Conservation (phyloP, 331 rosid species). For the Acacia concinna region DNA sequence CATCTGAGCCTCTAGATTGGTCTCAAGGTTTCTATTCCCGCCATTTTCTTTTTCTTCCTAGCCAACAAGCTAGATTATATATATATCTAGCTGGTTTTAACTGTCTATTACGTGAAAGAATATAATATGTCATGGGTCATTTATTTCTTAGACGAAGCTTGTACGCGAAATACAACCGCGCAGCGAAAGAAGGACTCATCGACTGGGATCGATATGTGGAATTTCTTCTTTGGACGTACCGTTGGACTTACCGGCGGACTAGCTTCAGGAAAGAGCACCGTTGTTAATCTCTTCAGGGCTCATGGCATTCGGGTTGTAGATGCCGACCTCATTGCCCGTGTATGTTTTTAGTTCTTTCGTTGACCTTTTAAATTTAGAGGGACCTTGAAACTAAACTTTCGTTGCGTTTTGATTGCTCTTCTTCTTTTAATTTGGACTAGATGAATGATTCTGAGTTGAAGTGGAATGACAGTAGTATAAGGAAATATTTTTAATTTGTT, state of each 20-base stretch:
- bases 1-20: no score
- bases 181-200: neutral
- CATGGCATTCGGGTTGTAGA: constrained; percentile 67
- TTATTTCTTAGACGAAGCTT: no score
- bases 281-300: constrained; percentile 74
- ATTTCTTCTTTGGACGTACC: neutral
- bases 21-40: no score
- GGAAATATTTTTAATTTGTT: neutral
- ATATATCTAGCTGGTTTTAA: no score
- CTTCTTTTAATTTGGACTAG: neutral
- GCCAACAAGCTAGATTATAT: no score
- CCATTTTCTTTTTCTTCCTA: no score
- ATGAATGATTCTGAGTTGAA: neutral
- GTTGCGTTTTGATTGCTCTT: neutral
- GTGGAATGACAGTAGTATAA: neutral
- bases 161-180: no score
- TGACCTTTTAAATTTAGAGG: neutral
- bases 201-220: constrained; percentile 45
- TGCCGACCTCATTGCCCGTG: constrained; percentile 74
- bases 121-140: no score
- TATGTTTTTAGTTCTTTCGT: constrained; percentile 27
- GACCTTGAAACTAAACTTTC: neutral
- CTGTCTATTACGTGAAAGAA: no score
- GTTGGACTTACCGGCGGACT: constrained; percentile 83
- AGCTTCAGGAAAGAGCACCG: constrained; percentile 79